Evolutionary conservation across 1,284 basidiomycete genomes (phyloP), one percentile per base, ranked within the genome.

Genomic region (Anthracocystis walkeri): DNA sequence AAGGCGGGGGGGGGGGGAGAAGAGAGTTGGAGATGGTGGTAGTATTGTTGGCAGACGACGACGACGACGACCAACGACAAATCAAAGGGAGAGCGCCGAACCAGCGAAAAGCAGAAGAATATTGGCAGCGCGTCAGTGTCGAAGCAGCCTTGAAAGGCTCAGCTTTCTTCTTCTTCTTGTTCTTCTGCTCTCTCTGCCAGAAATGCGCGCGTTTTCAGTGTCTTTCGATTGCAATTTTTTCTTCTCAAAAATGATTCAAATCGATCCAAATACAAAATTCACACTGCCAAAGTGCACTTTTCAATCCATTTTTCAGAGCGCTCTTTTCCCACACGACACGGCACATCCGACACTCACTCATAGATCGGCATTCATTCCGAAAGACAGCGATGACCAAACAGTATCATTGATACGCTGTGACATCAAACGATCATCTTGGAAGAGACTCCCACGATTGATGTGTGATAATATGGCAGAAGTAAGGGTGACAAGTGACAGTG

Each of bases 1-100:
- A 75, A 75, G 72, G 72, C 72, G 35, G 42, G 25, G 35, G 21
- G 23, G 35, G 42, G 25, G 35, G 21, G 23, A 14, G 27, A 12
- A 11, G 23, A 14, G 33, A 16, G 7, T 52, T 7, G 21, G 57
- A 65, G 70, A 73, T 73, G 70, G 50, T 73, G 70, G 67, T 70
- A 61, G 67, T 60, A 51, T 25, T 27, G 14, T 12, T 49, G 56
- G 29, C 40, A 20, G 31, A 44, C 58, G 46, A 45, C 35, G 51
- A 51, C 35, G 52, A 50, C 25, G 33, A 54, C 29, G 21, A 38
- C 41, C 58, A 52, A n/a, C 27, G 12, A 48, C 7, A 31, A 20
- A 35, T 29, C 29, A 29, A 29, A 29, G 29, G 29, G 29, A 29
- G 29, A 29, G 29, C 29, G 29, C 29, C 29, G 8, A 29, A 29